These are phyloP conservation scores for Phytophthora pisi DNA, from an alignment of 352 stramenopile genomes.

Conservation along the genomic window DNA sequence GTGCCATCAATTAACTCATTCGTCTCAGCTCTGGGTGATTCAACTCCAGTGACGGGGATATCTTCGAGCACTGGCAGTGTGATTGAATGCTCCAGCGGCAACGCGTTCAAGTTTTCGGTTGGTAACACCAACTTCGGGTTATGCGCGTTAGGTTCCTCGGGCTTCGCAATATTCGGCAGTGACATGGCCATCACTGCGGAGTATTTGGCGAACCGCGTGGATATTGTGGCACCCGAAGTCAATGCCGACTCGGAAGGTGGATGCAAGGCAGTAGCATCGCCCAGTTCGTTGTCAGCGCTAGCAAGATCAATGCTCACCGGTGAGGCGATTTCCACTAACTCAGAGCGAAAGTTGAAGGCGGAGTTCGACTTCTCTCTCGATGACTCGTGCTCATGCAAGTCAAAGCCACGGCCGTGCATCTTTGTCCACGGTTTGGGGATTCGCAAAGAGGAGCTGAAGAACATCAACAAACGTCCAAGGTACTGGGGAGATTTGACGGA, in stretches of 20 bases:
- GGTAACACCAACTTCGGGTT: conserved; percentile 17
- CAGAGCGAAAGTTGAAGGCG: conserved; percentile 5
- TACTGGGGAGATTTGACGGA: conserved; percentile 46
- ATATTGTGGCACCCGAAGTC: not conserved
- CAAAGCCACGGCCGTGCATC: not conserved
- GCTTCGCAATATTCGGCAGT: conserved; percentile 17
- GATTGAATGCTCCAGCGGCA: conserved; percentile 4
- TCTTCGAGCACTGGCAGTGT: not conserved
- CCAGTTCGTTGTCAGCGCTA: conserved; percentile 13
- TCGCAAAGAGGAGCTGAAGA: conserved; percentile 14
- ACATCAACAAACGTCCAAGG: conserved; percentile 16
- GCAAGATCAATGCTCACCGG: conserved; percentile 25
- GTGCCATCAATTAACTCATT: conserved; percentile 19
- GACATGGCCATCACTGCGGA: conserved; percentile 23
- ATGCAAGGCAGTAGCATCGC: conserved; percentile 1
- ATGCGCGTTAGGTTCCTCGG: conserved; percentile 10
- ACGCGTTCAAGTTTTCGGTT: conserved; percentile 14
- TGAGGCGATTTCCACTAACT: not conserved
- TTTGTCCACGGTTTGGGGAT: conserved; percentile 42
- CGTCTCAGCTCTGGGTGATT: not conserved
- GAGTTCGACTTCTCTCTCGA: conserved; percentile 3
- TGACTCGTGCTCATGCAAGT: conserved; percentile 19
- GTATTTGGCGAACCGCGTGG: conserved; percentile 5
- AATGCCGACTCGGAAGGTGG: not conserved
- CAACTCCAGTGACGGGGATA: conserved; percentile 5